Conservation (phyloP, 1,284 basidiomycete species). For the Tilletia horrida region DNA sequence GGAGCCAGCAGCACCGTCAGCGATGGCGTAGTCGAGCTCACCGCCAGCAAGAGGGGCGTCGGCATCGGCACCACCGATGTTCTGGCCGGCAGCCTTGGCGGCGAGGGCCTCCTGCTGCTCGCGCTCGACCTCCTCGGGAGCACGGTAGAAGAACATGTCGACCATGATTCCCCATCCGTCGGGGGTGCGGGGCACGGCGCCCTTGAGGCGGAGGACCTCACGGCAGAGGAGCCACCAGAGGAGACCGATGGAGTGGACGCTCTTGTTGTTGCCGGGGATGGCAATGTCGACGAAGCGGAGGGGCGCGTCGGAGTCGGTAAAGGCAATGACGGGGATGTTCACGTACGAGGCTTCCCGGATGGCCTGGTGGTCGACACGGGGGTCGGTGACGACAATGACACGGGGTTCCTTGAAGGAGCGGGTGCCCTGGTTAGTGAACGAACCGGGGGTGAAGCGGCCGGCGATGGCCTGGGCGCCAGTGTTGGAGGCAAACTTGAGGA, state of each 20-base stretch:
- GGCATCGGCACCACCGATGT: conserved; percentile 30
- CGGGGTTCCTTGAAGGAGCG: conserved; percentile 99
- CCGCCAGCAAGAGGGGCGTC: conserved; percentile 22
- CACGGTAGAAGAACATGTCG: conserved; percentile 99
- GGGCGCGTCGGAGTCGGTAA: conserved; percentile 96
- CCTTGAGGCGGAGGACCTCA: conserved; percentile 92
- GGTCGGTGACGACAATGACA: conserved; percentile 96
- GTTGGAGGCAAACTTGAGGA: conserved; percentile 96
- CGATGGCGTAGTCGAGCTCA: conserved; percentile 52
- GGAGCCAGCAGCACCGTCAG: conserved; percentile 74
- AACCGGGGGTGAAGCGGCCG: conserved; percentile 97
- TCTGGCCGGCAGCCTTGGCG: conserved; percentile 64
- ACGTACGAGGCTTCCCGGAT: conserved; percentile 99
- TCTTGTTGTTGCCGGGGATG: conserved; percentile 99
- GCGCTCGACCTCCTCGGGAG: conserved; percentile 97
- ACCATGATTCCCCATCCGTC: conserved; percentile 96
- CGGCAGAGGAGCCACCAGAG: conserved; percentile 98
- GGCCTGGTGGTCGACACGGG: conserved; percentile 98
- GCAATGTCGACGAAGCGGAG: conserved; percentile 96
- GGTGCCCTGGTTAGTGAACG: conserved; percentile 97
- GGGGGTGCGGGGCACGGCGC: conserved; percentile 79
- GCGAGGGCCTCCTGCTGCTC: conserved; percentile 77
- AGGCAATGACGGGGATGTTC: conserved; percentile 99
- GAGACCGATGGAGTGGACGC: conserved; percentile 91
- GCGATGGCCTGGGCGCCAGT: conserved; percentile 98